A percentile compares a stretch with the other conserved stretches of the same genome.
Evolutionary conservation across 768 basidiomycete species (phyloP).

Genomic region (Hemileccinum impolitum): DNA sequence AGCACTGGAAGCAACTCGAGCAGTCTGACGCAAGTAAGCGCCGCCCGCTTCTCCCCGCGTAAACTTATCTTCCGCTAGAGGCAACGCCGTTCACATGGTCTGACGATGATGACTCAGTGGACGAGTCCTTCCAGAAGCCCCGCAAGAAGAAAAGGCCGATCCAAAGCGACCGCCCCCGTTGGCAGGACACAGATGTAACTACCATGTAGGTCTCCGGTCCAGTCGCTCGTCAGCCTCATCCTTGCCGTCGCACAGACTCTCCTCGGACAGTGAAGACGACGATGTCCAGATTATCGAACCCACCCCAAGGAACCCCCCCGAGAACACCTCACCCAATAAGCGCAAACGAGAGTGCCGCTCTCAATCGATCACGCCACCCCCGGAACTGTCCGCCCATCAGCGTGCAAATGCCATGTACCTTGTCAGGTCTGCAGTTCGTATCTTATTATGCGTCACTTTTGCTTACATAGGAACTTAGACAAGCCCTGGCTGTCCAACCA

Average conservation of each 20-base stretch:
- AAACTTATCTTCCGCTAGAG: conserved; percentile 19
- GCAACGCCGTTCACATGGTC: conserved; percentile 18
- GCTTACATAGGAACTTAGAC: conserved; percentile 32
- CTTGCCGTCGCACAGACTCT: conserved; percentile 22
- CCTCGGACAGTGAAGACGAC: conserved; percentile 45
- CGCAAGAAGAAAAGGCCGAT: conserved; percentile 39
- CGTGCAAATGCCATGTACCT: conserved; percentile 55
- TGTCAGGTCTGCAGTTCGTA: conserved; percentile 47
- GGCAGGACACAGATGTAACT: conserved; percentile 41
- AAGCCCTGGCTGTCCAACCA: conserved; percentile 40
- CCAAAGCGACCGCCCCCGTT: conserved; percentile 34
- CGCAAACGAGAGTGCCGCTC: conserved; percentile 56
- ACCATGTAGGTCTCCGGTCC: conserved; percentile 36
- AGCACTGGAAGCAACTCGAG: conserved; percentile 59
- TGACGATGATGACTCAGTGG: conserved; percentile 17
- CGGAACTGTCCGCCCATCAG: conserved; percentile 51
- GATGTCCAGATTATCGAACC: conserved; percentile 40
- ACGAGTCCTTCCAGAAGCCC: conserved; percentile 32
- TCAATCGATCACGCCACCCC: conserved; percentile 74
- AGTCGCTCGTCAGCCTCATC: conserved; percentile 2
- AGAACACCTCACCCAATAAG: conserved; percentile 33
- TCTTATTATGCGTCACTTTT: not conserved
- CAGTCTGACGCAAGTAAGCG: conserved; percentile 52
- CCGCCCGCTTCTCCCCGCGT: not conserved
- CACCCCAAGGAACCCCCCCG: conserved; percentile 17